These are phyloP conservation scores for Backusella luteola DNA, from an alignment of 192 early-diverging fungal genomes.

Conservation along the genomic window DNA sequence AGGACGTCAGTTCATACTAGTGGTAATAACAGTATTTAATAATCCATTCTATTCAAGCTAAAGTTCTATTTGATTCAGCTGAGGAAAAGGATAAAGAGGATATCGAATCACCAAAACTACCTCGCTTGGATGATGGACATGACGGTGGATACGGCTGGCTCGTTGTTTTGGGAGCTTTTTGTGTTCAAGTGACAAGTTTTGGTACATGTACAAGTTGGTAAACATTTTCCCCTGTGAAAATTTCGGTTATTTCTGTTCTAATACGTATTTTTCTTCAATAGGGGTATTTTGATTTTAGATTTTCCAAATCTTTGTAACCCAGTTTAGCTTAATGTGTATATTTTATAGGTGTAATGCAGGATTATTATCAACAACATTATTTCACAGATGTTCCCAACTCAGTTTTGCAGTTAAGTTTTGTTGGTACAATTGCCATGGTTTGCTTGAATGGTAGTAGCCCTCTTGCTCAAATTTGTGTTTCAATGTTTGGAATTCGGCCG, in stretches of 20 bases:
- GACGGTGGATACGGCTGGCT: slow-evolving; percentile 44
- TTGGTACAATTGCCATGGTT: slow-evolving; percentile 18
- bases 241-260: not conserved
- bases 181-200: slow-evolving; percentile 30
- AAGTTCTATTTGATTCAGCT: not conserved
- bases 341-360: slow-evolving; percentile 32
- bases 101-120: not conserved
- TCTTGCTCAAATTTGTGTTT: slow-evolving; percentile 16
- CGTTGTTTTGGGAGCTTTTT: slow-evolving; percentile 41
- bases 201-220: slow-evolving; percentile 18
- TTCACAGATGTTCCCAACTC: slow-evolving; percentile 19
- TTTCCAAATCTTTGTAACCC: not conserved
- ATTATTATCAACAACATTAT: slow-evolving; percentile 26
- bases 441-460: slow-evolving; percentile 16
- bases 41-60: not conserved
- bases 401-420: slow-evolving; percentile 18
- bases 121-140: slow-evolving; percentile 12
- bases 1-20: not conserved
- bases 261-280: not conserved
- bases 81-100: not conserved
- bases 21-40: not conserved
- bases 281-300: not conserved
- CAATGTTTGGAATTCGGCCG: slow-evolving; percentile 10
- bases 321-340: not conserved
- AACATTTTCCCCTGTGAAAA: not conserved